Evolutionary conservation across 257 asterid species (phyloP).

Genomic region (Capsicum baccatum): DNA sequence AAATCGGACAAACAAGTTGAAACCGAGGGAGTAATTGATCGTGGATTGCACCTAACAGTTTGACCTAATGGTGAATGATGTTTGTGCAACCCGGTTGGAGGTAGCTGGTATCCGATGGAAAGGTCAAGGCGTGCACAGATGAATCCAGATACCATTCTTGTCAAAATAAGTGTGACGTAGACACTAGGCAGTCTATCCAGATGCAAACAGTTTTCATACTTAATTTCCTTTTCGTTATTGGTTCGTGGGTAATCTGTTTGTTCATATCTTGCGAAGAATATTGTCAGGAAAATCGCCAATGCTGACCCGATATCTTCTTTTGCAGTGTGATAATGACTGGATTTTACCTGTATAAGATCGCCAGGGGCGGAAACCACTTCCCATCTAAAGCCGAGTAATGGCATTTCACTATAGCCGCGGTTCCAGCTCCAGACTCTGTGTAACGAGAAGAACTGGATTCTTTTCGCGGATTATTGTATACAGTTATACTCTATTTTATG

Average conservation of each 20-base stretch:
- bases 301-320: slow-evolving; percentile 15
- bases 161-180: background rate
- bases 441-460: background rate
- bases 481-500: background rate
- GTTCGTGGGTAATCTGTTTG: background rate
- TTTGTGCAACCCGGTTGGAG: background rate
- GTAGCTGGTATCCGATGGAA: background rate
- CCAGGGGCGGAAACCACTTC: slow-evolving; percentile 82
- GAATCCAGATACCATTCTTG: background rate
- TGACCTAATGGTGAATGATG: background rate
- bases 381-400: slow-evolving; percentile 65
- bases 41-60: background rate
- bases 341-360: slow-evolving; percentile 79
- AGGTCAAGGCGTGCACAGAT: background rate
- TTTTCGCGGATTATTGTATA: background rate
- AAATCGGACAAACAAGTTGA: too few relatives aligned
- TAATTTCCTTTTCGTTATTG: background rate
- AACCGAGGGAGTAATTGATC: background rate
- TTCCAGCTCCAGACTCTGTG: background rate
- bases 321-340: slow-evolving; percentile 79
- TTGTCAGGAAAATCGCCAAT: background rate
- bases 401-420: background rate
- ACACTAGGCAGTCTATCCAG: too few relatives aligned
- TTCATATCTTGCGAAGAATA: background rate
- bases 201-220: background rate